Evolutionary conservation across 495 filamentous ascomycete species (phyloP).

Genomic region (Gamarada debralockiae): DNA sequence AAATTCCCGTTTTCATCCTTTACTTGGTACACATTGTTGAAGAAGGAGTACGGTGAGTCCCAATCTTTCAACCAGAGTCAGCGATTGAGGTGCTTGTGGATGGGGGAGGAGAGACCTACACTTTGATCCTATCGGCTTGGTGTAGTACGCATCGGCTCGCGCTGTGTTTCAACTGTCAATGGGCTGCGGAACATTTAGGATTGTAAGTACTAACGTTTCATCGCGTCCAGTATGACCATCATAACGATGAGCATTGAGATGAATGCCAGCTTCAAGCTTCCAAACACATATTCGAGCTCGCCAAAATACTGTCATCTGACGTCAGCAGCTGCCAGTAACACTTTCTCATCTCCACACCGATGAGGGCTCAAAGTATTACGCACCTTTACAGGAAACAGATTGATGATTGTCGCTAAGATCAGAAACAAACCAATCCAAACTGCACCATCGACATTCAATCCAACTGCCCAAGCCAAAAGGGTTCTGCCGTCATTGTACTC

Average conservation of each 20-base stretch:
- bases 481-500: conserved; percentile 37
- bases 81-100: conserved; percentile 2
- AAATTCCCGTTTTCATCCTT: conserved; percentile 21
- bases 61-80: conserved; percentile 23
- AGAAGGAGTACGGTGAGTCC: conserved; percentile 34
- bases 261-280: conserved; percentile 41
- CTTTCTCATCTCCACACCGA: background rate
- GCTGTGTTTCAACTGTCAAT: conserved; percentile 18
- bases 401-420: conserved; percentile 34
- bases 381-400: conserved; percentile 42
- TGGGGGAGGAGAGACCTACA: conserved; percentile 27
- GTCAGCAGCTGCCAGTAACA: background rate
- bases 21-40: conserved; percentile 27
- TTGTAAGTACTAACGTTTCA: conserved; percentile 24
- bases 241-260: conserved; percentile 42
- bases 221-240: conserved; percentile 31
- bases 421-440: conserved; percentile 39
- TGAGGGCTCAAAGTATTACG: background rate
- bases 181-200: background rate
- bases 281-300: conserved; percentile 45
- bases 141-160: conserved; percentile 30
- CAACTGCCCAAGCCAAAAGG: conserved; percentile 33
- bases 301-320: conserved; percentile 32
- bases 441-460: conserved; percentile 34
- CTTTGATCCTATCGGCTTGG: conserved; percentile 27